Base-by-base conservation (phyloP, 2,329 filamentous ascomycete genomes). In the Colletotrichum plurivorum region DNA sequence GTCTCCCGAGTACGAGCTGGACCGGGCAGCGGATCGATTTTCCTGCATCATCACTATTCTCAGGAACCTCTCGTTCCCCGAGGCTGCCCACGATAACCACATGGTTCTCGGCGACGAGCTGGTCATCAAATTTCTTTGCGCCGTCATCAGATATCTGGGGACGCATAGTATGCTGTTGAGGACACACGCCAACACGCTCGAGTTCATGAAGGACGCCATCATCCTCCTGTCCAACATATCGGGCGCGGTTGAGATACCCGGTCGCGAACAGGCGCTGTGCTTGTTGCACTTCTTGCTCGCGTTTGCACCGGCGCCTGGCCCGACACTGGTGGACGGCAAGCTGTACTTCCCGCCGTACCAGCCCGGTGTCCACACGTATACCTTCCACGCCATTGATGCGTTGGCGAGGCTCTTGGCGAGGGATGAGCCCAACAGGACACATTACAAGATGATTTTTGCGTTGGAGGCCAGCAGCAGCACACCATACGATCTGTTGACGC, bases 191-290 rank as follows among this genome's bases (percentile, higher is more conserved):
- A 97, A 98, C 80, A 96, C 93, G 0, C 84, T 98, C 73, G 96
- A 99, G 79, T 95, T 98, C 75, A 97, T 98, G 93, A 99, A 99
- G 81, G 96, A 99, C 78, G 85, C 94, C 36, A 89, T 98, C 67
- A 92, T 94, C 16, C 90, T 97, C 73, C 85, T 99, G 63, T 98
- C 95, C 65, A 98, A 99, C 78, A 89, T 97, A 55, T 91, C 94
- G 8, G 90, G 93, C 54, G 88, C 89, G 10, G 88, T 98, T 60
- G 92, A 95, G 76, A 85, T 99, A 46, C 92, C 94, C 1, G 92
- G 92, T 20, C 91, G 93, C 71, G 95, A 98, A 76, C 95, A 98
- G 77, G 95, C 95, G 0, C 84, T 94, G 46, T 94, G 93, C 75
- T 85, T 98, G 7, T 84, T 99, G 46, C 92, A 97, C 76, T 97